Base-by-base conservation (phyloP, 495 filamentous ascomycete genomes). In the Xanthoparmelia taractica region DNA sequence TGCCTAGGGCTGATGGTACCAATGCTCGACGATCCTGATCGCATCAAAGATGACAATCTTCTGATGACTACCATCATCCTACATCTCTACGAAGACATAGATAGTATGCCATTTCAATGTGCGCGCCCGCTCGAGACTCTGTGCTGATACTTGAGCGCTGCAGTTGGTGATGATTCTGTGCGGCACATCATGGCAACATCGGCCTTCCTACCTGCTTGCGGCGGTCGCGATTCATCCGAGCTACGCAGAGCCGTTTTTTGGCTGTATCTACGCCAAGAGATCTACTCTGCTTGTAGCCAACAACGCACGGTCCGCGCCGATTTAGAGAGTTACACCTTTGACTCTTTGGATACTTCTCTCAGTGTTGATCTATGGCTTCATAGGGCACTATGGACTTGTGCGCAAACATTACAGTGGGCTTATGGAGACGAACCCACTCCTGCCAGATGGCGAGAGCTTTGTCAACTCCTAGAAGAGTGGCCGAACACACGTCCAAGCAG, bases 1-100 rank as follows among this genome's bases (percentile, higher is more conserved):
- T 65, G 64, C 45, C 23, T 65, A 36, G 47, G 57, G 13, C 25
- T 54, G 20, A 65, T 65, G 58, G 64, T 62, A 0, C 59, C 64
- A 23, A 38, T 65, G 52, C 59, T 62, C 38, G 36, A 57, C 41
- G 64, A 62, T 50, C 50, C 43, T 40, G 31, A 61, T 29, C 36
- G 27, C n/a, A 7, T 60, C 38, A 61, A 65, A n/a, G 64, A 65
- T 18, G 64, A 62, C 25, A 48, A 55, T 57, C 48, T 65, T 29
- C 64, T 62, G 17, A 48, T 65, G n/a, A 62, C 64, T 1, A 61
- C 59, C 3, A 38, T 58, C 5, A 43, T 62, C 20, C 52, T 65
- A 11, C 58, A 56, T 33, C 59, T 58, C 6, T 56, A 65, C 23
- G 64, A 65, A n/a, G 64, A 62, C 38, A 29, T 65, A 17, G 50